Conservation (phyloP, 768 basidiomycete genomes). For the Dacryopinax primogenitus region DNA sequence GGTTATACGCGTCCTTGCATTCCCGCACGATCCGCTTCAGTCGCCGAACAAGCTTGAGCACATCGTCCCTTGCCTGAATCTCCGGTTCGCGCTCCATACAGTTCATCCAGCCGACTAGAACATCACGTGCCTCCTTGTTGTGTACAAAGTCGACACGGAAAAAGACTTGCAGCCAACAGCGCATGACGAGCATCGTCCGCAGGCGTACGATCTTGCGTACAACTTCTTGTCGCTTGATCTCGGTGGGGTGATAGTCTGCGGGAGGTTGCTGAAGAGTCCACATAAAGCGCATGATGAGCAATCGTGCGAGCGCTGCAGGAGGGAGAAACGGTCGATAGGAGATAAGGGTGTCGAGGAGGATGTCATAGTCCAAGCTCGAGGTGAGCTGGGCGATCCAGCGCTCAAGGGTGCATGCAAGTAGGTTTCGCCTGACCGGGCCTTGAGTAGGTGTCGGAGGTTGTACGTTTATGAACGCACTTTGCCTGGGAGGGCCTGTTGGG, state of each 20-base stretch:
- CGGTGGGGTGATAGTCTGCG: constrained; percentile 20
- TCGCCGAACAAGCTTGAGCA: constrained; percentile 64
- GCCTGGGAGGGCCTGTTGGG: constrained; percentile 26
- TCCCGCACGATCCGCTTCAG: constrained; percentile 74
- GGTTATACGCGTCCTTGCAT: constrained; percentile 37
- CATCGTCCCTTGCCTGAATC: constrained; percentile 23
- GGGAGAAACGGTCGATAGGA: constrained; percentile 79
- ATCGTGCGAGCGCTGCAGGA: constrained; percentile 63
- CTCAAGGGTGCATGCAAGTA: constrained; percentile 86
- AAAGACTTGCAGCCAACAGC: constrained; percentile 84
- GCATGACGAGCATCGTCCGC: constrained; percentile 77
- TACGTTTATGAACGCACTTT: constrained; percentile 4
- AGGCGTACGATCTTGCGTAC: constrained; percentile 69
- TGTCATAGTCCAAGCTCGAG: constrained; percentile 72
- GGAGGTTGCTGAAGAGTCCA: constrained; percentile 56
- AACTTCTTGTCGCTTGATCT: constrained; percentile 44
- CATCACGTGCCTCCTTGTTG: constrained; percentile 57
- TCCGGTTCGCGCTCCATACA: constrained; percentile 53
- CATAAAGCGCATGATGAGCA: constrained; percentile 77
- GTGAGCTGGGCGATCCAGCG: constrained; percentile 88
- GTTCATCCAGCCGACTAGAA: constrained; percentile 73
- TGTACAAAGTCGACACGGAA: constrained; percentile 80
- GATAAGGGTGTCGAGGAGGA: constrained; percentile 79
- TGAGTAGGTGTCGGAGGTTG: background rate
- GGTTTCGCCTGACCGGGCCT: constrained; percentile 29